phyloP scores from a whole-genome alignment of 2,329 filamentous ascomycete genomes.

The Hypoxylon rubiginosum region DNA sequence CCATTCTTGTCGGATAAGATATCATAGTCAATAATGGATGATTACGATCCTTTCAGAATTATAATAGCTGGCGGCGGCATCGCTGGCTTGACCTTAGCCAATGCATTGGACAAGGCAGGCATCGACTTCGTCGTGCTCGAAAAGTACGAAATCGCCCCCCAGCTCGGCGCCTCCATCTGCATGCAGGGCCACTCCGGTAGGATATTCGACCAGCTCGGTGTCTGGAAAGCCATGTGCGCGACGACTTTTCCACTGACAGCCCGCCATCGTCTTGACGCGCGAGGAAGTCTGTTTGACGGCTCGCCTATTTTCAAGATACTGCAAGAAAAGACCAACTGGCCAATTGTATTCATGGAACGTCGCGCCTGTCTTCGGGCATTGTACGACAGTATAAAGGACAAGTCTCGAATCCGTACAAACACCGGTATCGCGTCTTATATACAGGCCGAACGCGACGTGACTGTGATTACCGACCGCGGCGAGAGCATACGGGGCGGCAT shows the following conservation, averaged over 20 bases:
- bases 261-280: conserved; percentile 28
- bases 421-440: conserved; percentile 28
- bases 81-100: conserved; percentile 29
- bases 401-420: conserved; percentile 29
- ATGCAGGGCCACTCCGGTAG: conserved; percentile 24
- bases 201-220: conserved; percentile 39
- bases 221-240: conserved; percentile 20
- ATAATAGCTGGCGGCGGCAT: conserved; percentile 41
- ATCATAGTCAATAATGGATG: background rate
- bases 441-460: conserved; percentile 27
- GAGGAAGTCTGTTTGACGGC: conserved; percentile 25
- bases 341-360: conserved; percentile 35
- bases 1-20: background rate
- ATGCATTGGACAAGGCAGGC: conserved; percentile 35
- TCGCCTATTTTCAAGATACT: conserved; percentile 24
- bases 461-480: conserved; percentile 28
- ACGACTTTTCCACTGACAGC: conserved; percentile 26
- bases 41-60: conserved; percentile 28
- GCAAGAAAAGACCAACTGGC: conserved; percentile 17
- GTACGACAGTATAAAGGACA: conserved; percentile 31
- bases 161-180: conserved; percentile 35
- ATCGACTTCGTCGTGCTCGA: conserved; percentile 41
- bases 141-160: conserved; percentile 34
- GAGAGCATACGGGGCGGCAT: conserved; percentile 33
- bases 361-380: conserved; percentile 27